Conservation (phyloP, 805 yeast species). For the Candida michaelii region DNA sequence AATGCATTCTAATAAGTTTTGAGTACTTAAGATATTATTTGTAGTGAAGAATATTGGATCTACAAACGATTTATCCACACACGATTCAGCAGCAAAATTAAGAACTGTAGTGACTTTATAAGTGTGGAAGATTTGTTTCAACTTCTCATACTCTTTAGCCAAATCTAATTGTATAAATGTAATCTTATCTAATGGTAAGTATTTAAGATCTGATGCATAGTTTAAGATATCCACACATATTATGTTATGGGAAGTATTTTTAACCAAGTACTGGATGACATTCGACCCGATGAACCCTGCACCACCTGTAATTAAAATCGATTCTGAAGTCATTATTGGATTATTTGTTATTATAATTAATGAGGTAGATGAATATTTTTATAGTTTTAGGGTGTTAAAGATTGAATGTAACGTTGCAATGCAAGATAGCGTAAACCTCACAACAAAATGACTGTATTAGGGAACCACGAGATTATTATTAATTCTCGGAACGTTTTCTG, state of each 20-base stretch:
- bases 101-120: constrained; percentile 28
- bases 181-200: constrained; percentile 19
- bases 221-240: constrained; percentile 47
- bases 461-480: not conserved
- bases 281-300: constrained; percentile 59
- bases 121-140: constrained; percentile 18
- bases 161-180: constrained; percentile 35
- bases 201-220: constrained; percentile 38
- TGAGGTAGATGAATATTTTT: too few species aligned
- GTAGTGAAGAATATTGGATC: constrained; percentile 43
- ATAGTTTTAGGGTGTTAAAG: too few species aligned
- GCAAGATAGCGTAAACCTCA: too few species aligned
- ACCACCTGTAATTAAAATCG: constrained; percentile 52
- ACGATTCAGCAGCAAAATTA: constrained; percentile 56
- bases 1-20: constrained; percentile 44
- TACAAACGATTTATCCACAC: constrained; percentile 52
- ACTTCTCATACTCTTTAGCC: constrained; percentile 21
- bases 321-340: constrained; percentile 9
- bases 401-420: too few species aligned
- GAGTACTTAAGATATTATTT: constrained; percentile 49
- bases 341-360: not conserved
- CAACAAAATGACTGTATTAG: too few species aligned
- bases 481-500: constrained; percentile 2
- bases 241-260: constrained; percentile 29
- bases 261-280: constrained; percentile 37